Conservation (phyloP, 139 green algal genomes). For the Pleodorina starrii region DNA sequence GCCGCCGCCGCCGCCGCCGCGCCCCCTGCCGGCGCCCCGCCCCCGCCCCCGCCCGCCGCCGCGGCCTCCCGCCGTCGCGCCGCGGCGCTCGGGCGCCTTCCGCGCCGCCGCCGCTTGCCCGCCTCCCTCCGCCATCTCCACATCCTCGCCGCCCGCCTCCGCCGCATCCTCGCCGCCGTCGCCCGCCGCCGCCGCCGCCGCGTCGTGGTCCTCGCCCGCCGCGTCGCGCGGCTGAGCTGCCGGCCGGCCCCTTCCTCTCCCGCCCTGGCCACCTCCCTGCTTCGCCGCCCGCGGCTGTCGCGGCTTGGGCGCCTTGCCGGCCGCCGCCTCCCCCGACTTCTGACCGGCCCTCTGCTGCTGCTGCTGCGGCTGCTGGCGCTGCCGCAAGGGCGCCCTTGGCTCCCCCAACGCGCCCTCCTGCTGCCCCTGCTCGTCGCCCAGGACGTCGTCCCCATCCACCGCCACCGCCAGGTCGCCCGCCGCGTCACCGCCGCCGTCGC, state of each 20-base stretch:
- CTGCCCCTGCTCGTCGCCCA: slow-evolving; percentile 21
- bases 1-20: neutral
- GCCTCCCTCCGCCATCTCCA: neutral
- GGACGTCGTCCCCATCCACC: neutral
- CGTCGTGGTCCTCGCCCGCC: neutral
- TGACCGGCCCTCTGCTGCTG: neutral
- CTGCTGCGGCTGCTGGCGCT: slow-evolving; percentile 15
- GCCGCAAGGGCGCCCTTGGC: neutral
- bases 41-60: neutral
- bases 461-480: slow-evolving; percentile 32
- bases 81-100: neutral
- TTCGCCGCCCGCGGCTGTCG: neutral
- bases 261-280: neutral
- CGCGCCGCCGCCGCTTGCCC: neutral
- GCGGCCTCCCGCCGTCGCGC: too few relatives aligned
- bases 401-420: neutral
- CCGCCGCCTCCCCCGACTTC: neutral
- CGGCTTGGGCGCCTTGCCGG: neutral
- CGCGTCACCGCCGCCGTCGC: neutral
- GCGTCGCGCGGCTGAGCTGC: neutral
- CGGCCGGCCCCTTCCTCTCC: neutral
- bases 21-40: neutral
- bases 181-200: neutral
- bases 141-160: neutral
- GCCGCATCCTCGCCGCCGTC: neutral